Conservation (phyloP, 805 yeast genomes). For the Tetrapisispora nanseiensis region DNA sequence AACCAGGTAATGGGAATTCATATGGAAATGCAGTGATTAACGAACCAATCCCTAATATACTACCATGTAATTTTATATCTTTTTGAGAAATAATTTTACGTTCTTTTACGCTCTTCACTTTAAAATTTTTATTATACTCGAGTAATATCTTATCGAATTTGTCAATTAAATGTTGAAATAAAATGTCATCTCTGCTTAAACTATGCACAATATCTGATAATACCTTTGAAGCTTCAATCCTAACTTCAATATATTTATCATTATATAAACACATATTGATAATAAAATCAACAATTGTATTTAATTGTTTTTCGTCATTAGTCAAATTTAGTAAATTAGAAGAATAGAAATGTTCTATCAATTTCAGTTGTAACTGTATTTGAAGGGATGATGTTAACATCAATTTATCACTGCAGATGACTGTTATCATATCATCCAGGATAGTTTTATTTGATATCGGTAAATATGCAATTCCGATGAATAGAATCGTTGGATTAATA, state of each 20-base stretch:
- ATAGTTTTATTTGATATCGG: conserved; percentile 34
- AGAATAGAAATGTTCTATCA: conserved; percentile 61
- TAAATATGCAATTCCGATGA: conserved; percentile 38
- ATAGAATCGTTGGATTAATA: conserved; percentile 42
- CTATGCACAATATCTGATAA: conserved; percentile 74
- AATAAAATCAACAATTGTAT: conserved; percentile 37
- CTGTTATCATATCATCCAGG: conserved; percentile 35
- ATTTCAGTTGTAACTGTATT: conserved; percentile 52
- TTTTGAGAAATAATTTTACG: conserved; percentile 30
- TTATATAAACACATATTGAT: conserved; percentile 42
- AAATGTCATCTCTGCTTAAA: conserved; percentile 33
- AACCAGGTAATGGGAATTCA: conserved; percentile 77
- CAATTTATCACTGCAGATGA: conserved; percentile 33
- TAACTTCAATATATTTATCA: conserved; percentile 60
- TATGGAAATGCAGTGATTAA: conserved; percentile 85
- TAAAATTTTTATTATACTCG: conserved; percentile 10
- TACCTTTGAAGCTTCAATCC: conserved; percentile 62
- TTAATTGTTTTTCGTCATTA: conserved; percentile 32
- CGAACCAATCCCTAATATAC: conserved; percentile 82
- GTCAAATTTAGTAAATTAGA: conserved; percentile 51
- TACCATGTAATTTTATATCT: conserved; percentile 58
- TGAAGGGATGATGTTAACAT: conserved; percentile 47
- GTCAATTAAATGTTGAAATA: conserved; percentile 29
- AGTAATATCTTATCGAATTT: conserved; percentile 30
- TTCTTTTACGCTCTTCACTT: conserved; percentile 10